A percentile compares a stretch with the other conserved stretches of the same genome.
These are phyloP conservation scores for Neurospora tetrasperma DNA, from an alignment of 495 filamentous ascomycete genomes.

Conservation along the genomic window DNA sequence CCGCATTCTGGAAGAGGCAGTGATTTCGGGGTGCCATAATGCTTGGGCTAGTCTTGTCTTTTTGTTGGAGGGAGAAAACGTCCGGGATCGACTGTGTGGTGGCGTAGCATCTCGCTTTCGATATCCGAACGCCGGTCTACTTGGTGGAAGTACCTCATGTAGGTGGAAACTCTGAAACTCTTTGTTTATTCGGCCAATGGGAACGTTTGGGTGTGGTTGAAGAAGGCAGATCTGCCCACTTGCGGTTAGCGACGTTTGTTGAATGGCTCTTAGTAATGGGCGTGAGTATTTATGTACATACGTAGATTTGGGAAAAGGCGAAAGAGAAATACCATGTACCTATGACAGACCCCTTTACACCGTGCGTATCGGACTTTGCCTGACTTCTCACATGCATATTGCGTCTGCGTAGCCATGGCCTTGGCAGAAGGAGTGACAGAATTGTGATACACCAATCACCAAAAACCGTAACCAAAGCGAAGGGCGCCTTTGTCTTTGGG, in stretches of 20 bases:
- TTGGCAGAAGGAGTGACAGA: background rate
- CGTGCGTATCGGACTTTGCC: background rate
- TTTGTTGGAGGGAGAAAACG: background rate
- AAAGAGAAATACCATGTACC: background rate
- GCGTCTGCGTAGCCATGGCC: background rate
- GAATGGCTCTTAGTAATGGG: background rate
- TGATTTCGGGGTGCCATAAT: background rate
- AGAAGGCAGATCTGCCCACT: background rate
- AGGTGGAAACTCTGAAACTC: background rate
- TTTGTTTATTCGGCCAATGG: background rate
- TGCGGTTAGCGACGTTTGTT: background rate
- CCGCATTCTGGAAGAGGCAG: background rate
- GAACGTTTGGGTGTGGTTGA: background rate
- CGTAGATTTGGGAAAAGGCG: background rate
- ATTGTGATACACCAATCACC: too few relatives aligned
- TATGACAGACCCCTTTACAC: background rate
- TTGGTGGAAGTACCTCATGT: background rate
- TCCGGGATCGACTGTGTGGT: background rate
- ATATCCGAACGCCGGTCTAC: background rate
- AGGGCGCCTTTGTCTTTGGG: too few relatives aligned
- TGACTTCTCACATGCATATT: background rate
- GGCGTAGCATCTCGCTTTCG: background rate
- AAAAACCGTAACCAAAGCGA: too few relatives aligned
- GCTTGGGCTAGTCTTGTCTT: background rate
- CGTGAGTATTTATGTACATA: background rate